phyloP scores from a whole-genome alignment of 2,329 filamentous ascomycete genomes.

The Fusarium longipes region DNA sequence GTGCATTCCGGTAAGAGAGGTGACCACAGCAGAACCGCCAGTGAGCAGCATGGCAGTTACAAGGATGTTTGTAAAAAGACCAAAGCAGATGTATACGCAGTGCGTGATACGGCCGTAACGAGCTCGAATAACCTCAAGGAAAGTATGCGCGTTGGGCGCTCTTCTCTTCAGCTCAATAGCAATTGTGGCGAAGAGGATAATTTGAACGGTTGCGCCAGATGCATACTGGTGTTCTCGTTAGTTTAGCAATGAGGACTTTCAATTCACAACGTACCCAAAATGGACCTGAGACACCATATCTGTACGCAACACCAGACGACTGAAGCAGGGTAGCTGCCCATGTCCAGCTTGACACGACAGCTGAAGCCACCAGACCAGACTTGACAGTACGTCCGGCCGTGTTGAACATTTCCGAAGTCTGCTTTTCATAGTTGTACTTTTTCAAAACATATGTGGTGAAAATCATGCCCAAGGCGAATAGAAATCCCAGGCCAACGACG shows the following conservation, averaged over 20 bases:
- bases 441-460: slow-evolving; percentile 31
- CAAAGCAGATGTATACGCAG: slow-evolving; percentile 83
- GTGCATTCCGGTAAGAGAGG: slow-evolving; percentile 56
- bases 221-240: slow-evolving; percentile 56
- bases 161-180: slow-evolving; percentile 90
- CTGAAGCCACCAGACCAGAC: slow-evolving; percentile 85
- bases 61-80: slow-evolving; percentile 84
- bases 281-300: slow-evolving; percentile 74
- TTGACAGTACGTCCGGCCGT: slow-evolving; percentile 91
- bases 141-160: slow-evolving; percentile 87
- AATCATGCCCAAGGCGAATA: slow-evolving; percentile 77
- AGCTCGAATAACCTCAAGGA: slow-evolving; percentile 84
- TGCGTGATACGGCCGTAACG: slow-evolving; percentile 78
- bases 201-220: slow-evolving; percentile 79
- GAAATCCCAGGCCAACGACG: slow-evolving; percentile 77
- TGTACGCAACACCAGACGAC: slow-evolving; percentile 83
- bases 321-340: slow-evolving; percentile 89
- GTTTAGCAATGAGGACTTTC: not conserved
- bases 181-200: slow-evolving; percentile 88
- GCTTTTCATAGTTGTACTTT: slow-evolving; percentile 70
- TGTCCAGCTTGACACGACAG: slow-evolving; percentile 93
- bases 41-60: slow-evolving; percentile 91
- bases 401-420: slow-evolving; percentile 93
- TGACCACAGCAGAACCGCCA: slow-evolving; percentile 74
- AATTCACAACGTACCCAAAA: slow-evolving; percentile 55